Evolutionary conservation across 768 basidiomycete genomes (phyloP).

Genomic region (Termitomyces sp.): DNA sequence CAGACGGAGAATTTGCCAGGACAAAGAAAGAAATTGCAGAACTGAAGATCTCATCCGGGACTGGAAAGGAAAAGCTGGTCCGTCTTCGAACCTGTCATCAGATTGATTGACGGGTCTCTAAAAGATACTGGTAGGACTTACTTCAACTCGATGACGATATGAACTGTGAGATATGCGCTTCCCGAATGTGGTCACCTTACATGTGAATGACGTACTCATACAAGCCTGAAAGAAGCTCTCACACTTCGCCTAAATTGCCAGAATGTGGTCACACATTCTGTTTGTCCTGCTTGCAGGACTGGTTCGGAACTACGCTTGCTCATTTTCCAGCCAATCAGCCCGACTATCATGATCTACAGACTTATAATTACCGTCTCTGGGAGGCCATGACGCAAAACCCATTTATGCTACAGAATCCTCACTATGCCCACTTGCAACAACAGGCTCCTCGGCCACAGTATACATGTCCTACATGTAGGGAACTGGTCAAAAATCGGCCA

Average conservation of each 20-base stretch:
- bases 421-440: conserved; percentile 20
- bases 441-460: conserved; percentile 41
- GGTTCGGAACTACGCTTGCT: conserved; percentile 41
- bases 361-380: conserved; percentile 11
- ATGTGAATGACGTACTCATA: conserved; percentile 35
- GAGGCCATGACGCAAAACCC: conserved; percentile 18
- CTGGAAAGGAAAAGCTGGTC: conserved; percentile 24
- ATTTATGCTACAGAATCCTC: conserved; percentile 19
- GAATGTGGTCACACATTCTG: conserved; percentile 73
- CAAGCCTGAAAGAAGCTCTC: background rate
- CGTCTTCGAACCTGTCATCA: conserved; percentile 18
- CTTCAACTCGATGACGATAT: conserved; percentile 45
- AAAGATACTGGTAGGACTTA: conserved; percentile 26
- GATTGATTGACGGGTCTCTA: background rate
- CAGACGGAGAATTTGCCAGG: conserved; percentile 14
- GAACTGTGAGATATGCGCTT: conserved; percentile 60
- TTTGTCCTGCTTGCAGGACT: conserved; percentile 50
- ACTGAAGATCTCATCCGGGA: conserved; percentile 17
- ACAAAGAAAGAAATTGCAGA: conserved; percentile 22
- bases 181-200: conserved; percentile 61
- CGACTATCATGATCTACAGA: conserved; percentile 28
- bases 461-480: conserved; percentile 65
- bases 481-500: conserved; percentile 40
- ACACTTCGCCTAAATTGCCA: conserved; percentile 36
- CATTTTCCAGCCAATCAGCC: conserved; percentile 47